Evolutionary conservation across 2,329 filamentous ascomycete genomes (phyloP).

Genomic region (Neofusicoccum cordaticola): DNA sequence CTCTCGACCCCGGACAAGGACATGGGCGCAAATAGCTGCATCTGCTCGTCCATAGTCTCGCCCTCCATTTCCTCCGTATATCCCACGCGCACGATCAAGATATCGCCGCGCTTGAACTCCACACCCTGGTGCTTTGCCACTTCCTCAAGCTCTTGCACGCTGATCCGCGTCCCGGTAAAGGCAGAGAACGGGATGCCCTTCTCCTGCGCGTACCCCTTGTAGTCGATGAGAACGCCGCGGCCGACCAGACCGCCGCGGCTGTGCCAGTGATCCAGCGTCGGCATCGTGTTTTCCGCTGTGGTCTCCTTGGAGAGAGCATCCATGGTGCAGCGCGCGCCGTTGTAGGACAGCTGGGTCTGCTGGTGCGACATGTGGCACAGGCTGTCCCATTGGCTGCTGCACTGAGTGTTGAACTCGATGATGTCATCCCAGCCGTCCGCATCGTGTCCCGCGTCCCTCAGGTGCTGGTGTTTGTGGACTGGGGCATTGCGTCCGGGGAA

Average conservation of each 20-base stretch:
- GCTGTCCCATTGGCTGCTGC: slow-evolving; percentile 55
- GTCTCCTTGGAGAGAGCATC: neutral
- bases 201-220: slow-evolving; percentile 21
- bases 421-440: slow-evolving; percentile 24
- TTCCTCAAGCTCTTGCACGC: slow-evolving; percentile 1
- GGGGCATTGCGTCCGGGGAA: slow-evolving; percentile 34
- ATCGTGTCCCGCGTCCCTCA: slow-evolving; percentile 21
- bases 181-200: slow-evolving; percentile 22
- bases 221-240: slow-evolving; percentile 24
- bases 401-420: slow-evolving; percentile 56
- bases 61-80: neutral
- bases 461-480: slow-evolving; percentile 34
- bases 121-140: slow-evolving; percentile 21
- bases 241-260: slow-evolving; percentile 18
- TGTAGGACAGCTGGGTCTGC: neutral
- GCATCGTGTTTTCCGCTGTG: neutral
- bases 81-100: slow-evolving; percentile 26
- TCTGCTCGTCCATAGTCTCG: neutral
- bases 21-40: neutral
- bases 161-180: neutral
- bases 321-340: neutral
- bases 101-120: slow-evolving; percentile 25
- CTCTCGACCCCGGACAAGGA: slow-evolving; percentile 19
- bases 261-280: slow-evolving; percentile 18
- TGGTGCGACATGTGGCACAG: neutral